These are phyloP conservation scores for Flaveria robusta DNA, from an alignment of 129 eudicot species.

Conservation along the genomic window DNA sequence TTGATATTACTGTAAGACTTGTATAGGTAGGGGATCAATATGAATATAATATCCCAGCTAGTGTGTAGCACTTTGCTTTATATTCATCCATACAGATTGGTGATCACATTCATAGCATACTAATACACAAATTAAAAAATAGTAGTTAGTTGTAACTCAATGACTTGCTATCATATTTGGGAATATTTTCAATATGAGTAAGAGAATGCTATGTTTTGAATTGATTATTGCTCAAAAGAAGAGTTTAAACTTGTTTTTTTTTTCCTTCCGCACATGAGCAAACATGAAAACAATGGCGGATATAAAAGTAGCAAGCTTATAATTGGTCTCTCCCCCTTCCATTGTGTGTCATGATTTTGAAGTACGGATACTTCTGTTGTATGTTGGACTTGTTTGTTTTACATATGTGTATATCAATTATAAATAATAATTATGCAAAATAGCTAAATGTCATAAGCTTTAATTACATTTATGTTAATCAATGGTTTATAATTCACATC, in stretches of 20 bases:
- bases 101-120: not conserved
- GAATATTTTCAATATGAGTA: not conserved
- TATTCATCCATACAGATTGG: not conserved
- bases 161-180: not conserved
- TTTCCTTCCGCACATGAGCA: too few relatives aligned
- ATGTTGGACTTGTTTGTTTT: too few relatives aligned
- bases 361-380: too few relatives aligned
- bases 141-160: not conserved
- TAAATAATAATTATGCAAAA: too few relatives aligned
- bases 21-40: not conserved
- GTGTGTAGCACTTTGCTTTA: not conserved
- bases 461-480: too few relatives aligned
- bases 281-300: too few relatives aligned
- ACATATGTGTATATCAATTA: too few relatives aligned
- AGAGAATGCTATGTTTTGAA: not conserved
- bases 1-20: not conserved
- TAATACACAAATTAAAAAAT: not conserved
- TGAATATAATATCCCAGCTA: slow-evolving; percentile 9
- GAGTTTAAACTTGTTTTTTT: not conserved
- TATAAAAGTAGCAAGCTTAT: too few relatives aligned
- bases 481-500: too few relatives aligned
- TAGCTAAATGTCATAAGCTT: too few relatives aligned
- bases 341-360: too few relatives aligned
- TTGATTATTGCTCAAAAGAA: not conserved
- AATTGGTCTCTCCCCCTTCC: too few relatives aligned